These are phyloP conservation scores for Bruguiera hainesii DNA, from an alignment of 441 rosid genomes.

Conservation along the genomic window DNA sequence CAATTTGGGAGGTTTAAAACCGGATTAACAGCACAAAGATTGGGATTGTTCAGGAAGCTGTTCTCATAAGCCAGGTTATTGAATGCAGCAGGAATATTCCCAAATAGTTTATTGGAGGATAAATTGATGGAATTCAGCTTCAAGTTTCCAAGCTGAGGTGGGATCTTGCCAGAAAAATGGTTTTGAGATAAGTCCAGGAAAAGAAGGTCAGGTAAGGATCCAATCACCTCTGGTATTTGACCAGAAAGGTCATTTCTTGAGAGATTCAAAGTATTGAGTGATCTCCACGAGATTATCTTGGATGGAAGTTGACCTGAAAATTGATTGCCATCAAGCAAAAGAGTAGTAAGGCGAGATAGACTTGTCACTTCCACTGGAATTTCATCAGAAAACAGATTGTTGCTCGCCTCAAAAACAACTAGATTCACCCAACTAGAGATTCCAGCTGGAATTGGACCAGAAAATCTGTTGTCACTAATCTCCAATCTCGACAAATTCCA, in stretches of 20 bases:
- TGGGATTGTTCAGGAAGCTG: slow-evolving; percentile 64
- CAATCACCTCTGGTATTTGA: slow-evolving; percentile 54
- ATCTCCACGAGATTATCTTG: slow-evolving; percentile 58
- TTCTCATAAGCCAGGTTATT: slow-evolving; percentile 57
- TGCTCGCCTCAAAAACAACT: slow-evolving; percentile 53
- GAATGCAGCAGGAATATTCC: slow-evolving; percentile 50
- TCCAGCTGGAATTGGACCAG: slow-evolving; percentile 62
- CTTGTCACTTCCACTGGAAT: slow-evolving; percentile 58
- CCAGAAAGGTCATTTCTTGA: slow-evolving; percentile 70
- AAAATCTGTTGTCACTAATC: slow-evolving; percentile 62
- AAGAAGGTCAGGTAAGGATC: slow-evolving; percentile 47
- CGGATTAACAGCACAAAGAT: slow-evolving; percentile 52
- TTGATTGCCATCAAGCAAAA: slow-evolving; percentile 53
- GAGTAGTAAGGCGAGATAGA: slow-evolving; percentile 36
- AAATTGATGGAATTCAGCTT: slow-evolving; percentile 46
- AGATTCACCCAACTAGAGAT: slow-evolving; percentile 54
- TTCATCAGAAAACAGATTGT: slow-evolving; percentile 60
- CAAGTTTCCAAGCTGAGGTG: slow-evolving; percentile 48
- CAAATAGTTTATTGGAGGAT: slow-evolving; percentile 66
- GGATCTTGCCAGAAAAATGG: slow-evolving; percentile 65
- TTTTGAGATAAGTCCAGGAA: slow-evolving; percentile 72
- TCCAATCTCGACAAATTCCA: slow-evolving; percentile 69
- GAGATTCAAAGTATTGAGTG: slow-evolving; percentile 41
- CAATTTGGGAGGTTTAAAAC: slow-evolving; percentile 56
- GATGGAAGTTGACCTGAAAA: slow-evolving; percentile 68